Evolutionary conservation across 2,329 filamentous ascomycete genomes (phyloP), one percentile per base, ranked within the genome.

Genomic region (Ophiocordyceps camponoti-saundersi): DNA sequence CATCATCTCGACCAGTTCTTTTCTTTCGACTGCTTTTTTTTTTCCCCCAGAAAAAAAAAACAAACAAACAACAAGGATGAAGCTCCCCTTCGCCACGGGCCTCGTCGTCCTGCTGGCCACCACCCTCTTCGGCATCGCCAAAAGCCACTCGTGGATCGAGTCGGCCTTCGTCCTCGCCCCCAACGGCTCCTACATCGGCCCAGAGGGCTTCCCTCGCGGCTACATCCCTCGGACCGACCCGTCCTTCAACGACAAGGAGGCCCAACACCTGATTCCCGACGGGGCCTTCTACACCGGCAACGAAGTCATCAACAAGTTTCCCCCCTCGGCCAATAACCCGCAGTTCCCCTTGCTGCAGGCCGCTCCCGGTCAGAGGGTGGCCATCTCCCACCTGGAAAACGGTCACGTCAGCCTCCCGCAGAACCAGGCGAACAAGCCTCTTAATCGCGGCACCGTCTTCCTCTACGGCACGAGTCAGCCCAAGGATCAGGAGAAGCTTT

Each of bases 141-240:
- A 53, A 23, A 80, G 77, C 34, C 90, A 95, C 64, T 82, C 79
- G 18, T 95, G 89, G 89, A 73, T 90, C 44, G 88, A 95, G 64
- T 70, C 81, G 56, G 69, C 90, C 45, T 75, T 71, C 51, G 77
- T 79, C 48, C 79, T 95, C 59, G 76, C 79, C 46, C 61, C 75
- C 26, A 83, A 87, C 55, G 89, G 88, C 47, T 77, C 77, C 32
- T 86, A 88, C 59, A 67, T 80, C 20, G 83, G 83, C 26, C 61
- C 72, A 8, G 68, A 75, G 22, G 90, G 90, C 30, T 95, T 81
- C 59, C 68, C 82, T n/a, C 81, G 88, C 52, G 81, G 79, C 44
- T 86, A 79, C 57, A 62, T 79, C 16, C 62, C 72, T 30, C 78
- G 85, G 50, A 69, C 51, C 8, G 61, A 68, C 39, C 63, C 72